Base-by-base conservation (phyloP, 305 asterid genomes). In the Withania somnifera region DNA sequence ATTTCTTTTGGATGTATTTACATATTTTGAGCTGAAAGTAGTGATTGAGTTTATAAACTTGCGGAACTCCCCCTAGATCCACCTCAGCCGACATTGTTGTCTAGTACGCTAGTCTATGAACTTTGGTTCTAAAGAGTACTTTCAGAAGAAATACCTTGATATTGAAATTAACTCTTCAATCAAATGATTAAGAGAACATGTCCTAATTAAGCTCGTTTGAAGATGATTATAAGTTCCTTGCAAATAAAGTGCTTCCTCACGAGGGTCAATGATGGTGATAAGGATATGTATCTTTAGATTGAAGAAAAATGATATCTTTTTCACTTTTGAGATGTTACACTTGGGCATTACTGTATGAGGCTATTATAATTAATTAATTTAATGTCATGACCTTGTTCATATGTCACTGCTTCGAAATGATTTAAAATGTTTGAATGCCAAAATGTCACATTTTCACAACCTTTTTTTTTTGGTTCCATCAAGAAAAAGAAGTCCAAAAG, bases 101-200 rank as follows among this genome's bases (percentile, higher is more conserved):
- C 42, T 73, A 24, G 20, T 3, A 15, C 10, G 8, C 79, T 9
- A 75, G 60, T 26, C 61, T 47, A 75, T 75, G 80, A 50, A 73
- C 79, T 14, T 3, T 14, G 26, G 36, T 75, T 75, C 45, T 0
- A 50, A 47, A 50, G 45, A 26, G 61, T 75, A 50, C 80, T 75
- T 75, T 28, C 61, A 50, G 45, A 47, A 15, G 61, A 75, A 50
- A 75, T 42, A 75, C 61, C 61, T 75, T 75, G 80, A 75, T 75
- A 75, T 50, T 61, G 17, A 75, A 73, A 73, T 73, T 73, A 73
- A 47, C 42, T 47, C 42, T 73, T 26, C 47, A 75, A 50, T 75
- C 42, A 75, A 75, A 50, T 50, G 61, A 75, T 75, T 75, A 50
- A 75, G 80, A 75, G 80, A 75, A 50, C 61, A 50, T 75, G 80